Base-by-base conservation (phyloP, 2,329 filamentous ascomycete genomes). In the Knoxdaviesia capensis region DNA sequence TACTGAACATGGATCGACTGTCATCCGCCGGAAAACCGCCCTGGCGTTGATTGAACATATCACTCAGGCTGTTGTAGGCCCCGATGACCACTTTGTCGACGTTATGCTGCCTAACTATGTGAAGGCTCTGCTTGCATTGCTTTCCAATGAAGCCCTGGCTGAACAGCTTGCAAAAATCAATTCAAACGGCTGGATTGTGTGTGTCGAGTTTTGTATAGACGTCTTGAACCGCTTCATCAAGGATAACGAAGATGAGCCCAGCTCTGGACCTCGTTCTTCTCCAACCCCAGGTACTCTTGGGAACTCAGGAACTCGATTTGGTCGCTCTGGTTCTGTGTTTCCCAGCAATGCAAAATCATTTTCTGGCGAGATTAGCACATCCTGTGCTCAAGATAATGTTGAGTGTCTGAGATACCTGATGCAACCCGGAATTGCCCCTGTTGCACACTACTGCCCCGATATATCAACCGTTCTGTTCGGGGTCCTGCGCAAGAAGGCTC, bases 31-130 rank as follows among this genome's bases (percentile, higher is more conserved):
- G 45, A 92, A 85, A 55, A 88, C 86, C 1, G 65, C 88, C n/a
- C 71, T 78, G 50, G 74, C 80, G 5, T 63, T 94, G 10, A 65
- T 93, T 48, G 77, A 85, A 48, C 86, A 94, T 58, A 79, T 96
- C 46, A 77, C 74, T 3, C 77, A 94, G 48, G 74, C 76, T 11
- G 64, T 93, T 4, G 71, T 76, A 2, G 69, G 64, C 0, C 58
- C 60, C 4, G 70, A 76, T 42, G 74, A 74, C 9, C 68, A 64
- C 2, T 71, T 80, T 42, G 75, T 84, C 48, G 67, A 76, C 44
- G 77, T 80, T 8, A 65, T 98, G 5, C 61, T 77, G 29, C 68
- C 76, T 40, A 76, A 90, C 52, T 93, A 94, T 54, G 68, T 83
- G 49, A 93, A 83, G 60, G 71, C 77, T 20, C 61, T 98, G 48